Evolutionary conservation across 1,139 yeast species (phyloP), one percentile per base, ranked within the genome.

Genomic region (Scheffersomyces illinoinensis): DNA sequence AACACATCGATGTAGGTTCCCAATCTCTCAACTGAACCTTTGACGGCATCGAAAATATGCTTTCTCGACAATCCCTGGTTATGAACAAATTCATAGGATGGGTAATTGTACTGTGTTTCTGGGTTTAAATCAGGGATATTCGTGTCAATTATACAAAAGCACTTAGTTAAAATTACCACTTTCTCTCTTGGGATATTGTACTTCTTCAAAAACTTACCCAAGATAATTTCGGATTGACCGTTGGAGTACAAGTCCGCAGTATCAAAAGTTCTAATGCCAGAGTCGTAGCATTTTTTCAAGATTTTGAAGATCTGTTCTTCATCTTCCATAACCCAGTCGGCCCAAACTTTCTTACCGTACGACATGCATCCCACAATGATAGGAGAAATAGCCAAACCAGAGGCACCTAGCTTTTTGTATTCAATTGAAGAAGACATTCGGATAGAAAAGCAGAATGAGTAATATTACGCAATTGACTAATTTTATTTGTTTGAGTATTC

Each of bases 331-430:
- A 82, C 81, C 87, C 87, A 85, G 23, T 76, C 79, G 8, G 70
- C 76, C 84, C 85, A 83, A 19, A 61, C 54, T 59, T 79, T 81
- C 20, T 67, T 59, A 18, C 89, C 89, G 63, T 72, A 84, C 3
- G 84, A 71, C 88, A 85, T 85, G 65, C 86, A 84, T 23, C 89
- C 89, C n/a, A 85, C 78, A 58, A 86, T 79, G 56, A 85, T 68
- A 59, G 78, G 78, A 43, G 88, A 81, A 53, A 85, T 74, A 59
- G 81, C 76, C 50, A 86, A 76, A 0, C 89, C 89, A 1, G 87
- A 81, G 52, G 75, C 71, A 24, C 87, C 87, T 47, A 82, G 71
- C n/a, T 65, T 64, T 33, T 56, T 62, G 58, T 61, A 66, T 24
- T 24, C 33, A 24, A 24, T 24, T 24, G 33, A 24, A 24, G 33